phyloP scores from a whole-genome alignment of 176 grass and related monocot species.

The Triticum dicoccoides region DNA sequence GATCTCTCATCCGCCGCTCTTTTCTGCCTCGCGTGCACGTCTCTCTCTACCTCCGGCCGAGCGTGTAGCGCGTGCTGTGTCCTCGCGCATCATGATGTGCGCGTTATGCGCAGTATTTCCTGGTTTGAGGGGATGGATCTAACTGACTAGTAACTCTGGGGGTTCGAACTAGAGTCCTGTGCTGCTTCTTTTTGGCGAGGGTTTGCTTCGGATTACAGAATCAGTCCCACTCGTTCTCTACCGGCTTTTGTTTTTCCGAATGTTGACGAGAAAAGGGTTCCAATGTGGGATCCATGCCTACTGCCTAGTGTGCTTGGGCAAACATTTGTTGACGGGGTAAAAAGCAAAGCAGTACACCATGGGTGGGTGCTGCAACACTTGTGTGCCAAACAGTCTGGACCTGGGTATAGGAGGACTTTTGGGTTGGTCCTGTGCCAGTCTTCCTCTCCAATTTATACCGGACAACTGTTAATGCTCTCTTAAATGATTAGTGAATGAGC shows the following conservation, averaged over 20 bases:
- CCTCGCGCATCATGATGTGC: constrained; percentile 1
- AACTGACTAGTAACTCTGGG: not conserved
- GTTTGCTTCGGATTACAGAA: constrained; percentile 11
- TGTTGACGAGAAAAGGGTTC: not conserved
- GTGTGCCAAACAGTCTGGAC: not conserved
- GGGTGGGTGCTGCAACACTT: not conserved
- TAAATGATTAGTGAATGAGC: not conserved
- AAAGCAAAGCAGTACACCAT: not conserved
- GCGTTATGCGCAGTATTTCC: not conserved
- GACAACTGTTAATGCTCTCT: not conserved
- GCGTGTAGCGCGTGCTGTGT: not conserved
- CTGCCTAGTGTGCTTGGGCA: constrained; percentile 20
- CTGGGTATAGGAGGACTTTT: not conserved
- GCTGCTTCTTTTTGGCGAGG: not conserved
- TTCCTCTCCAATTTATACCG: not conserved
- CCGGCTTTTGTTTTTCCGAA: not conserved
- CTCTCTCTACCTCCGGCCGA: not conserved
- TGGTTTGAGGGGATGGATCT: constrained; percentile 40
- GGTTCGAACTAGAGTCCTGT: not conserved
- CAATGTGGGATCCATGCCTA: constrained; percentile 41
- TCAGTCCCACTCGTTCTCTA: not conserved
- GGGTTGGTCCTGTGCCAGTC: not conserved
- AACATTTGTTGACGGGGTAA: not conserved
- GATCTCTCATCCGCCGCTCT: constrained; percentile 3
- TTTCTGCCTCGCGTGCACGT: not conserved